Evolutionary conservation across 148 eudicot species (phyloP), one percentile per base, ranked within the genome.

Genomic region (Camellia granthamiana): DNA sequence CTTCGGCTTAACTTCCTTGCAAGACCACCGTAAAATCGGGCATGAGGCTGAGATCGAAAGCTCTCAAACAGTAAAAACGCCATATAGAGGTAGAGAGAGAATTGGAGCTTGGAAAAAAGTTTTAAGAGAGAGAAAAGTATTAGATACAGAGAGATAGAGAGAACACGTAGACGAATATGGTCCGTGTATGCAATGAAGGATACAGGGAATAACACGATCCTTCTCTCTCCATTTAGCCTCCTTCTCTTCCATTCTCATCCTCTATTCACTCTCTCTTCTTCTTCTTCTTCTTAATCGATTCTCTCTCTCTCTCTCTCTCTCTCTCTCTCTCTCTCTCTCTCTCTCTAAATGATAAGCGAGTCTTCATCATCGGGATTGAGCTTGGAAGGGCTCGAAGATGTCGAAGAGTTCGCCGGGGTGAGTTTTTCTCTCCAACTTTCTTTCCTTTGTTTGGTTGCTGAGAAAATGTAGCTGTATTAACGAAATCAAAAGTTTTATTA

Each of bases 351-450:
- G 93, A 78, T 83, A 21, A 72, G 60, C 77, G 84, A 55, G 7
- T 14, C 88, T 42, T 72, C 91, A 59, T 23, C 83, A 5, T 73
- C 85, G 38, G 86, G 41, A 23, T 70, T 83, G 14, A 72, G 67
- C 65, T 75, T 91, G 80, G 90, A 90, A 81, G 92, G 90, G 38
- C 76, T 93, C 56, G 89, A 83, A 41, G 99, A 91, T 74, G 99
- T 93, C n/a, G 92, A 89, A 52, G 95, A 90, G 30, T 94, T 92
- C 72, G 89, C 84, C n/a, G 77, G 81, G 81, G 99, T 93, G 52
- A 88, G 88, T 84, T 83, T 74, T 63, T 55, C 23, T 58, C 68
- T 64, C 19, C 59, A 49, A 23, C 46, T 66, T 69, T 63, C 75
- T 15, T 70, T 54, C 16, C 51, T 5, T 38, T 16, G 58, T 80